Evolutionary conservation across 2,329 filamentous ascomycete genomes (phyloP), one percentile per base, ranked within the genome.

Genomic region (Tympanopsis confertula): DNA sequence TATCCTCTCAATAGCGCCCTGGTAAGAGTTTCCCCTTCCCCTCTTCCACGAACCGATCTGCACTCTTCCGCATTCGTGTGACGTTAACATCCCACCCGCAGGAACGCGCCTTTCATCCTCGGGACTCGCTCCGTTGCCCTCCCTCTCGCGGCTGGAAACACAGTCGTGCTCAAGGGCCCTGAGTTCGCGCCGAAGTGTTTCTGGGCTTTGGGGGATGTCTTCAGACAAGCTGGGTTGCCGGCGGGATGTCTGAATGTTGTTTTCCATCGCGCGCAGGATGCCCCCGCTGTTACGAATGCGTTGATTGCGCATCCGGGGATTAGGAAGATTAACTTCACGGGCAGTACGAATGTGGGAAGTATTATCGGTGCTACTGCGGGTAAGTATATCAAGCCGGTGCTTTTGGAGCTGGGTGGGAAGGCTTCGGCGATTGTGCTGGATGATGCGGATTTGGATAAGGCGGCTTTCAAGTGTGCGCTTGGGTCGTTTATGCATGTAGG

Each of bases 241-340:
- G 65, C 66, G 1, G 86, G 86, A 18, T 80, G 76, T 3, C 56
- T 94, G 20, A 91, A 88, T 54, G 63, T 86, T 33, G 61, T 94
- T 24, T 81, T 78, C 17, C 61, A 68, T 22, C 71, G 78, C 3
- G 73, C 77, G 39, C 67, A 76, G 40, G 72, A 82, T 46, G 86
- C 84, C 0, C 67, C 78, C 0, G 64, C 68, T 12, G 65, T 89
- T 20, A 88, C 83, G 0, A 68, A 68, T 19, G 63, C 74, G 1
- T 56, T 91, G 20, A 83, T 93, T 45, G 69, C 74, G 35, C 66
- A 83, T 48, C 72, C 73, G 0, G 63, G 66, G 0, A 62, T 93
- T 40, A 81, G 77, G 54, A 93, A 93, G 62, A 68, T 94, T 54
- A 91, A 86, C 61, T 94, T 93, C 57, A 94, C 86, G 0, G 86